Evolutionary conservation across 176 grass and related monocot genomes (phyloP).

Genomic region (Oryza longistaminata): DNA sequence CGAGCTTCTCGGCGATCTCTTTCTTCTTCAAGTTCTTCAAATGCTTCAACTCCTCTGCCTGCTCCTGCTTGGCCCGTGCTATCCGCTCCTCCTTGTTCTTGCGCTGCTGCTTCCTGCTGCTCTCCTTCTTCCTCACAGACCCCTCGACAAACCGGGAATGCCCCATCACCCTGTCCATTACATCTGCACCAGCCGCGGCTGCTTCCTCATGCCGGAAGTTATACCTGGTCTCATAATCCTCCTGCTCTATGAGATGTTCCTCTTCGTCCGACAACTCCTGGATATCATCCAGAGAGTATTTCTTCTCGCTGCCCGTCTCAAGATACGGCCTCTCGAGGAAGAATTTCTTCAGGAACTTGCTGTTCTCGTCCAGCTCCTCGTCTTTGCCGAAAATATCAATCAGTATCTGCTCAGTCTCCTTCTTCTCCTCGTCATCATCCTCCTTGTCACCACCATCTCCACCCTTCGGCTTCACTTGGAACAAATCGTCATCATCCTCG

Average conservation of each 20-base stretch:
- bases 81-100: constrained; percentile 93
- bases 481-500: constrained; percentile 44
- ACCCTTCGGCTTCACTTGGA: constrained; percentile 51
- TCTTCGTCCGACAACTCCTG: constrained; percentile 65
- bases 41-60: constrained; percentile 82
- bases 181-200: constrained; percentile 29
- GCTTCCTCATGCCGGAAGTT: constrained; percentile 86
- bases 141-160: constrained; percentile 82
- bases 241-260: constrained; percentile 58
- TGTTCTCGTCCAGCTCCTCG: constrained; percentile 62
- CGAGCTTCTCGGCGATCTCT: constrained; percentile 89
- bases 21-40: constrained; percentile 98
- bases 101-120: constrained; percentile 75
- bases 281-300: constrained; percentile 40
- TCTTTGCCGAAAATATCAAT: constrained; percentile 68
- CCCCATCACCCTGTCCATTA: constrained; percentile 69
- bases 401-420: constrained; percentile 51
- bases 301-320: constrained; percentile 36
- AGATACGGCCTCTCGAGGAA: constrained; percentile 67
- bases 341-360: constrained; percentile 85
- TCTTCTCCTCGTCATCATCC: constrained; percentile 54
- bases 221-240: constrained; percentile 55
- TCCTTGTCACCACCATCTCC: constrained; percentile 33
- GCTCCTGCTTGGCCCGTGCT: constrained; percentile 59
- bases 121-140: constrained; percentile 95